Base-by-base conservation (phyloP, 768 basidiomycete species). In the Termitomyces sp. region DNA sequence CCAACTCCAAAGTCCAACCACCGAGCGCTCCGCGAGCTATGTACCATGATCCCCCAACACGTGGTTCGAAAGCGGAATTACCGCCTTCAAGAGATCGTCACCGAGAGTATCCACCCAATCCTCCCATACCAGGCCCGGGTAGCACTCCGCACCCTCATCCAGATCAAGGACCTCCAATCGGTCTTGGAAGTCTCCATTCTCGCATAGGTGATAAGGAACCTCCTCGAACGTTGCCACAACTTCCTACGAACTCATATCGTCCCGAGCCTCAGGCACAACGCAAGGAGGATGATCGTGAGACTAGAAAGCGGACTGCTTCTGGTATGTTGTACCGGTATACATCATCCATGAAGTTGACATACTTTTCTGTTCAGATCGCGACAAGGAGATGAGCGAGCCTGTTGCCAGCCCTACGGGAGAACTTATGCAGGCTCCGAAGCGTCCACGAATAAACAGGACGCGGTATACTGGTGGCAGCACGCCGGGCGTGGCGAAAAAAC, bases 21-120 rank as follows among this genome's bases (percentile, higher is more conserved):
- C 76, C 84, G 10, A 79, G 72, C 41, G 88, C 79, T 8, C 88
- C 88, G 8, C 79, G 88, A 62, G 85, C 86, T 3, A 88, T 88
- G 87, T 80, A 84, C 18, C 72, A 77, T 16, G 68, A 68, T 47
- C 59, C 52, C 3, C 57, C 70, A 30, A 65, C 74, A 11, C 74
- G 81, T 59, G 64, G 66, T 33, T 66, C 61, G 52, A 84, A 80
- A 67, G 62, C 65, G 16, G 81, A 82, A 44, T 56, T 67, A 41
- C 56, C 66, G 43, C 58, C 68, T 43, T 68, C 65, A 35, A 78
- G 78, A 53, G 76, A 81, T 52, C 72, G 79, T 4, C 79, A 83
- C 36, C 81, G 83, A 67, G 80, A 83, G 60, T 66, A 70, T 22
- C 70, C 73, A 49, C 72, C 77, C n/a, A 68, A 62, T 54, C 68